Evolutionary conservation across 1,139 yeast species (phyloP), one percentile per base, ranked within the genome.

Genomic region (Lodderomyces margitis): DNA sequence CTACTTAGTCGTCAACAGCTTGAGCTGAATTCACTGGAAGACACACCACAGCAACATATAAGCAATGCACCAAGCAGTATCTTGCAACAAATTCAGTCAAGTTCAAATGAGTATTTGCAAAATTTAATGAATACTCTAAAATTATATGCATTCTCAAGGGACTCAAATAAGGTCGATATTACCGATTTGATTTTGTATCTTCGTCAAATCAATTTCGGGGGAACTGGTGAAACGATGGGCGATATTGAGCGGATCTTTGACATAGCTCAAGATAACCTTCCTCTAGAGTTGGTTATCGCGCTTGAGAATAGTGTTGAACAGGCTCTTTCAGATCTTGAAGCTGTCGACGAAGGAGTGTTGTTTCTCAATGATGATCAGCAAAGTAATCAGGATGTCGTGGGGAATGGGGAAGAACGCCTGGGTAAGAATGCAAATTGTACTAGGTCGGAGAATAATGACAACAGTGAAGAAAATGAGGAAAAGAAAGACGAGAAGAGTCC

Each of bases 191-290:
- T 71, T 24, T 51, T 70, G 15, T 67, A 58, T 41, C 48, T 70
- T 38, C 64, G 64, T 37, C 51, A 74, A 37, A 57, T 67, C n/a
- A 63, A 59, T 24, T 57, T 63, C 42, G 53, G 56, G 2, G 52
- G 57, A 1, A 52, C 50, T n/a, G 53, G 53, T 2, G 43, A 50
- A 8, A 19, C 36, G 0, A 16, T 24, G 28, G 42, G 52, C 28
- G 53, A 58, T 28, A 48, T 59, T 2, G 57, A 58, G 21, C 54
- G 47, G 23, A 60, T 66, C 14, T 58, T 70, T 0, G 50, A 47
- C n/a, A 51, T 70, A 14, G 76, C 75, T 0, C 64, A 61, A 34
- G 56, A 55, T 10, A 59, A 61, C 33, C 51, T 70, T 23, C 77
- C 77, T 0, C 57, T 70, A 27, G 77, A 71, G 43, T 45, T 56